A percentile compares a stretch with the other conserved stretches of the same genome.
Conservation (phyloP, 306 rosid species). For the Trichosanthes cucumerina region DNA sequence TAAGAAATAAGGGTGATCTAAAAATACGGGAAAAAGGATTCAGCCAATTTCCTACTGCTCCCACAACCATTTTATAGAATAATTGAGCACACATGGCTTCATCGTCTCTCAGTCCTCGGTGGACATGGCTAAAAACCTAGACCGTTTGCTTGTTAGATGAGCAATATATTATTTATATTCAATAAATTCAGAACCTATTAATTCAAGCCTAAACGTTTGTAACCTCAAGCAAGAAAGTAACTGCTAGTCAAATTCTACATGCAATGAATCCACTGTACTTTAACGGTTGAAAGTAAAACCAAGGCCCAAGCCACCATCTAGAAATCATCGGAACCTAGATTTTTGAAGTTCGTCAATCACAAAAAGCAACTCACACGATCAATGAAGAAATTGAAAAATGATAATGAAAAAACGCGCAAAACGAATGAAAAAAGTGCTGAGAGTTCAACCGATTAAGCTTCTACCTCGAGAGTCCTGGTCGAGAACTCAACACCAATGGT, state of each 20-base stretch:
- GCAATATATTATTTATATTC: not conserved
- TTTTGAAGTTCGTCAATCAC: not conserved
- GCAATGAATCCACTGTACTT: not conserved
- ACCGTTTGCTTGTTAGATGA: constrained; percentile 1
- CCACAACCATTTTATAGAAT: not conserved
- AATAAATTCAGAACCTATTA: not conserved
- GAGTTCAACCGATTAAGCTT: constrained; percentile 2
- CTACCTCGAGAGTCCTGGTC: constrained; percentile 90
- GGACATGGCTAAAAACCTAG: not conserved
- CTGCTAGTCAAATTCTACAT: not conserved
- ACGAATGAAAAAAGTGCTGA: not conserved
- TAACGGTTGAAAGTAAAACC: not conserved
- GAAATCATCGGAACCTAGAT: not conserved
- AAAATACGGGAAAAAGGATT: not conserved
- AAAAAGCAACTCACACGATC: not conserved
- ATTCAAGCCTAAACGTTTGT: not conserved
- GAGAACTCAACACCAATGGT: constrained; percentile 98
- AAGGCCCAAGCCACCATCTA: not conserved
- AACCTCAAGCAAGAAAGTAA: not conserved
- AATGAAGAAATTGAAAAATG: not conserved
- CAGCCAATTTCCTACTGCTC: not conserved
- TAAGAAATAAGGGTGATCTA: not conserved
- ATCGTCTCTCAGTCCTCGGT: not conserved
- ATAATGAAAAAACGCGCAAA: not conserved
- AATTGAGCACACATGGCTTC: constrained; percentile 2